Base-by-base conservation (phyloP, 2,329 filamentous ascomycete genomes). In the Paraphaeosphaeria sporulosa region DNA sequence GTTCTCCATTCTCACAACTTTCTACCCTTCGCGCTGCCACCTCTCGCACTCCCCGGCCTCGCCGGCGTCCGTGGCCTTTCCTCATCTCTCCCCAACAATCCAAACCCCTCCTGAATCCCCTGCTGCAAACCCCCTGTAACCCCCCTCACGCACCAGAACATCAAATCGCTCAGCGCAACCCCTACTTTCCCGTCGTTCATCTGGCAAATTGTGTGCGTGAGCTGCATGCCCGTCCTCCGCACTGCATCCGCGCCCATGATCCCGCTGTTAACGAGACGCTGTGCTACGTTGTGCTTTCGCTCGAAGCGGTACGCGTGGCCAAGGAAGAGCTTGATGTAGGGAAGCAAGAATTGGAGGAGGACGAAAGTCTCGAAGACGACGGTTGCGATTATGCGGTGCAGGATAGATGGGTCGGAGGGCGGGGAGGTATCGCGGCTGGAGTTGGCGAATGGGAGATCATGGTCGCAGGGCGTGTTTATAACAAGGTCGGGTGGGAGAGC, bases 91-190 rank as follows among this genome's bases (percentile, higher is more conserved):
- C 38, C 38, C 17, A 40, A 17, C 17, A 83, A 76, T 21, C 77
- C 71, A 73, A 87, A 79, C 0, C 86, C 86, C 61, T 87, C 83
- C 1, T 81, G 82, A 38, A 82, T 79, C 6, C 90, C 89, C 66
- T 92, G 88, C 67, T 87, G 87, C 44, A 92, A 79, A 0, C 90
- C 90, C 15, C 87, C 88, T 1, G 87, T 83, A 53, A 92, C 78
- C 21, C 87, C 86, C 63, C 89, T 83, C 1, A 90, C 75, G 68
- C 87, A 84, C 86, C 89, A 92, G 3, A 84, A 73, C 2, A 84
- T 82, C 10, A 85, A 70, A 34, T 86, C 84, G 19, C 84, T 81
- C 23, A 91, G 71, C 3, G 82, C 79, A 62, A 87, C 82, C 0
- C 88, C 88, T n/a, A 90, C 78, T 61, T 83, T 85, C 0, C 89